Base-by-base conservation (phyloP, 352 stramenopile species). In the Albugo candida region DNA sequence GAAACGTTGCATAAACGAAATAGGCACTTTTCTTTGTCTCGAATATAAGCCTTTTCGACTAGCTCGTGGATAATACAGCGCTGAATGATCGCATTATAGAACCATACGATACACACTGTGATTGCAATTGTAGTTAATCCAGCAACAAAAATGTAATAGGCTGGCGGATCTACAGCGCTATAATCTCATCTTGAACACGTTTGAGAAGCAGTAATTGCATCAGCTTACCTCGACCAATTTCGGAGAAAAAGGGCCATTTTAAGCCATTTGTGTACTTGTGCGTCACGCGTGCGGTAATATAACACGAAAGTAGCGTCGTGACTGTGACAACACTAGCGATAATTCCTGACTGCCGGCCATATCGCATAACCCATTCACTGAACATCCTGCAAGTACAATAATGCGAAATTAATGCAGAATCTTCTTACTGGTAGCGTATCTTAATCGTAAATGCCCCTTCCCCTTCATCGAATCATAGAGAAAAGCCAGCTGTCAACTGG, bases 71-170 rank as follows among this genome's bases (percentile, higher is more conserved):
- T 73, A 17, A 51, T 53, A 58, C 62, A 69, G 13, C 48, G 58
- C 53, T 59, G 81, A 13, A 65, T 79, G 51, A 58, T 48, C 14
- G 66, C 55, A 13, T 81, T 57, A 44, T 70, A 39, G 36, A 75
- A 16, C 1, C 66, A 63, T 16, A 53, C 61, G 20, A 73, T 21
- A 31, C 65, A 65, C 47, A 83, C 63, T 31, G 24, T 31, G 24
- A 31, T 31, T 10, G 24, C 24, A 8, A 31, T 31, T 10, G 8
- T 31, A 3, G 24, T 31, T 8, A 31, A 31, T 2, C 70, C 70
- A 19, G 60, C 58, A 34, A 47, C 56, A 51, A 83, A 81, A 13
- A 83, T 55, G 40, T 83, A 81, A 58, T 71, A 76, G 2, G 64
- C 64, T 16, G 67, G 67, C 24, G 52, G 48, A 42, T 73, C 64